phyloP scores from a whole-genome alignment of 192 early-diverging fungal genomes.

The Backusella australiensis region DNA sequence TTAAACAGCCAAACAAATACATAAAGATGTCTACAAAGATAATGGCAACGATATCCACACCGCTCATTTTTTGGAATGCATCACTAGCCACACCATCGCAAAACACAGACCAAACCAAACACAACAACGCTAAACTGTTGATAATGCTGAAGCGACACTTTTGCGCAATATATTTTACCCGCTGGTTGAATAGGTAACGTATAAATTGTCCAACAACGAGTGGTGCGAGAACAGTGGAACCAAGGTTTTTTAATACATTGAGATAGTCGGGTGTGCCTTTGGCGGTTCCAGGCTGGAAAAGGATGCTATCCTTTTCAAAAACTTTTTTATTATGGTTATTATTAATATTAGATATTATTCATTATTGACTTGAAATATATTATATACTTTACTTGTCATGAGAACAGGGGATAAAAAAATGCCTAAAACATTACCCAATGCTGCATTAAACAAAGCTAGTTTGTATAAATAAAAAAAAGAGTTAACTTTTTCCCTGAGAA shows the following conservation, averaged over 20 bases:
- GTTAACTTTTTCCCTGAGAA: not conserved
- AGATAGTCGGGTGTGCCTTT: conserved; percentile 41
- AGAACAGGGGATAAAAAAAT: conserved; percentile 29
- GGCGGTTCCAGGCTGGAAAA: conserved; percentile 26
- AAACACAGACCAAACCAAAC: conserved; percentile 68
- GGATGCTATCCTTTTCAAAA: conserved; percentile 14
- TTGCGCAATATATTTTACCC: conserved; percentile 38
- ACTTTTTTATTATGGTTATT: not conserved
- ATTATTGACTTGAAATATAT: not conserved
- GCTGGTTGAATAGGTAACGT: conserved; percentile 38
- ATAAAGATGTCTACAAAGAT: conserved; percentile 43
- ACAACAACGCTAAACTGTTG: conserved; percentile 52
- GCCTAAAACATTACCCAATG: conserved; percentile 63
- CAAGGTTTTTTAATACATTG: conserved; percentile 45
- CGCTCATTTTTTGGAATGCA: conserved; percentile 43
- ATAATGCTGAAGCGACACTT: conserved; percentile 51
- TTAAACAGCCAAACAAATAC: conserved; percentile 47
- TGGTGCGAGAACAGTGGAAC: conserved; percentile 58
- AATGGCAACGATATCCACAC: conserved; percentile 49
- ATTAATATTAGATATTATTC: not conserved
- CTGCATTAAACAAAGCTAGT: conserved; percentile 58
- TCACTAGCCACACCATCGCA: conserved; percentile 65
- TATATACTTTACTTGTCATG: conserved; percentile 24
- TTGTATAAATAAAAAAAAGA: not conserved
- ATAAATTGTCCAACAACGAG: conserved; percentile 56